Conservation (phyloP, 345 rosid species). For the Salix arbutifolia region DNA sequence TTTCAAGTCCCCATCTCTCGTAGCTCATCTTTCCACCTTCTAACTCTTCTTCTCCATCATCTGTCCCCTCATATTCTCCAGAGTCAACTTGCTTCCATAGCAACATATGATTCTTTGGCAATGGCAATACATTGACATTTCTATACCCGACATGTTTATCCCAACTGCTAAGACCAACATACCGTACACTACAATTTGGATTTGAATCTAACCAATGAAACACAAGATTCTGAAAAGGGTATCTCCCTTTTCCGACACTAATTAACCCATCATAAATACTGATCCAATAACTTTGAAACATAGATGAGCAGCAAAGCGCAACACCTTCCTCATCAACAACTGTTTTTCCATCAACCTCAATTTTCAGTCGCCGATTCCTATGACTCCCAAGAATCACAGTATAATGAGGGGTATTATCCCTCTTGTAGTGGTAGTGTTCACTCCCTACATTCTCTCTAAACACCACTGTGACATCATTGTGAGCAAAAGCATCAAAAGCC, state of each 20-base stretch:
- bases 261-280: conserved; percentile 88
- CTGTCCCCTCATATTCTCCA: conserved; percentile 44
- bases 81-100: conserved; percentile 86
- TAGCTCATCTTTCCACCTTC: conserved; percentile 37
- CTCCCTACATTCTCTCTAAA: conserved; percentile 92
- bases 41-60: conserved; percentile 41
- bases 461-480: conserved; percentile 89
- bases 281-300: conserved; percentile 92
- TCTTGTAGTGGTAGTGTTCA: conserved; percentile 85
- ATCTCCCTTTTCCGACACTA: conserved; percentile 80
- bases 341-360: conserved; percentile 79
- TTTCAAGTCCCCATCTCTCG: conserved; percentile 78
- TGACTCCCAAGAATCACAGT: conserved; percentile 94
- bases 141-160: conserved; percentile 95
- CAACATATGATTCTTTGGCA: conserved; percentile 65
- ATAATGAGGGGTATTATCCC: conserved; percentile 90
- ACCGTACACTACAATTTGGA: conserved; percentile 75
- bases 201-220: conserved; percentile 84
- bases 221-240: conserved; percentile 92
- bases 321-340: conserved; percentile 75
- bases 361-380: conserved; percentile 79
- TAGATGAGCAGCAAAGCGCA: conserved; percentile 74
- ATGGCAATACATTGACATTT: conserved; percentile 82
- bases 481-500: conserved; percentile 93
- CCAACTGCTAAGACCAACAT: conserved; percentile 94